Base-by-base conservation (phyloP, 108 stramenopile species). In the Fistulifera pelliculosa region DNA sequence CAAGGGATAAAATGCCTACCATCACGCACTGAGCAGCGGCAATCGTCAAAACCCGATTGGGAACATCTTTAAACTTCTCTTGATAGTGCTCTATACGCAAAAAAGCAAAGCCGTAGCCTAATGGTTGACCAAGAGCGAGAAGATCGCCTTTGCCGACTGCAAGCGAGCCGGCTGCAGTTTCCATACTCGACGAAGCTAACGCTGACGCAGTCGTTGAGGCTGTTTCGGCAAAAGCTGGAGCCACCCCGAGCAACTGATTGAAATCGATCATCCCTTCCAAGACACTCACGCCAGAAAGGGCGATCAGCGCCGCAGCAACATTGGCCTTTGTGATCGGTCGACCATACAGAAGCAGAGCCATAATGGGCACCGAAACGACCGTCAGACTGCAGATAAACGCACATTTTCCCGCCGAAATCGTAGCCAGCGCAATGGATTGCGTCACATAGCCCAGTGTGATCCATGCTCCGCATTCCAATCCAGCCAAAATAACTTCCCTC, bases 331-430 rank as follows among this genome's bases (percentile, higher is more conserved):
- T 59, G n/a, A 75, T 41, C 13, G 69, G 49, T 43, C 65, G 70
- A 0, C 60, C 71, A 28, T 40, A 52, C 39, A 79, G 42, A 11
- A 66, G 22, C 23, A 72, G 62, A 12, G 78, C 60, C 23, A 82
- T 21, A 14, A 66, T 10, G 11, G 80, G 84, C 26, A 86, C 84
- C 18, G 80, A 49, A 11, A 86, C 73, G 3, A 86, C 84, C 27
- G 78, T 71, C 17, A 86, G 62, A 44, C 59, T 61, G 65, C 84
- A 81, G 27, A 86, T 82, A 68, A 86, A 86, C 47, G 80, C 80
- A 27, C 72, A 61, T 43, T 64, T 60, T 25, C 70, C 64, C 5
- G 51, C 31, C 25, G 59, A 42, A 28, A 65, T 66, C 6, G 53
- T 51, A 25, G 55, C 38, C 25, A 71, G 28, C 13, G 64, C 70